These are phyloP conservation scores for Cordyceps tenuipes DNA, from an alignment of 2,329 filamentous ascomycete species.

Conservation along the genomic window DNA sequence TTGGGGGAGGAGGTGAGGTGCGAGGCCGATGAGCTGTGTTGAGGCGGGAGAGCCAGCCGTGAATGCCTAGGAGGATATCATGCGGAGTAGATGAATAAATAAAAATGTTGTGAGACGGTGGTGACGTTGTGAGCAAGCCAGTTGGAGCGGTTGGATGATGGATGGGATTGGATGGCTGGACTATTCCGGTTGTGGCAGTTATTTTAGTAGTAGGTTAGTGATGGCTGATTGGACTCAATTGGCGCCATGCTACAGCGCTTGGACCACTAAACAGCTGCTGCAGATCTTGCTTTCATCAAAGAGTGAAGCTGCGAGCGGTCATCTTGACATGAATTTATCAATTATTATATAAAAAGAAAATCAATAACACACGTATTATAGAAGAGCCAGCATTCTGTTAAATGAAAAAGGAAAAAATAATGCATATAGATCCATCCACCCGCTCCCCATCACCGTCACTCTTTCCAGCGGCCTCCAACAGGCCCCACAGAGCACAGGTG, in stretches of 20 bases:
- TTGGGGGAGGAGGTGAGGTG: no score
- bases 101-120: neutral
- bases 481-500: neutral
- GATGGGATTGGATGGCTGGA: neutral
- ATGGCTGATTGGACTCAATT: neutral
- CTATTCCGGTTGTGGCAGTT: neutral
- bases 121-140: slow-evolving; percentile 2
- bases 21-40: neutral
- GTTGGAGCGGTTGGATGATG: neutral
- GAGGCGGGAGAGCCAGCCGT: neutral
- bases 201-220: no score
- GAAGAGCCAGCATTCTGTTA: neutral
- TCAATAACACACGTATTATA: no score
- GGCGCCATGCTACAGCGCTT: neutral
- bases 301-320: no score
- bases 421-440: neutral
- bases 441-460: neutral
- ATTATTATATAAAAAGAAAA: no score
- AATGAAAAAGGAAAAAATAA: neutral
- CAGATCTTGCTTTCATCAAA: no score
- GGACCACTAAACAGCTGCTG: neutral
- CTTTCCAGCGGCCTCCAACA: neutral
- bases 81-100: neutral
- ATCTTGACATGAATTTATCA: no score
- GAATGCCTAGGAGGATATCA: neutral